These are phyloP conservation scores for Aspergillus sojae DNA, from an alignment of 2,329 filamentous ascomycete genomes.

Conservation along the genomic window DNA sequence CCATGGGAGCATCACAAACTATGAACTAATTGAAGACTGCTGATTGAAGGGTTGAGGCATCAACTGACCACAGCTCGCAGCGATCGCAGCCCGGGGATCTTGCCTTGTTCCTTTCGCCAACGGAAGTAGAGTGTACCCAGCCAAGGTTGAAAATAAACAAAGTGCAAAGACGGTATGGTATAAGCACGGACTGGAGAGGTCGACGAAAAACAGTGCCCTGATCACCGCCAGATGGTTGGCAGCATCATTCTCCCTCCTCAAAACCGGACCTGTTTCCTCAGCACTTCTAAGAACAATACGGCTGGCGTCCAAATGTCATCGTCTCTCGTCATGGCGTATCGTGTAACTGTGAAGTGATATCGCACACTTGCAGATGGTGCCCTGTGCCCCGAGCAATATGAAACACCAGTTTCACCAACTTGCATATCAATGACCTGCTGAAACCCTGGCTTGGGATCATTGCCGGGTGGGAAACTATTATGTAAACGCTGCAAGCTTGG, in stretches of 20 bases:
- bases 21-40: not conserved
- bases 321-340: not conserved
- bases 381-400: not conserved
- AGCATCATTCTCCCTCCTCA: not conserved
- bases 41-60: not conserved
- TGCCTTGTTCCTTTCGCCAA: not conserved
- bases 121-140: not conserved
- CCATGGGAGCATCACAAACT: not conserved
- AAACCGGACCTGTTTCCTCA: not conserved
- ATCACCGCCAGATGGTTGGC: not conserved
- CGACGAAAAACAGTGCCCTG: not conserved
- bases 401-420: not conserved
- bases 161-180: not conserved
- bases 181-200: not conserved
- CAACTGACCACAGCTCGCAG: not conserved
- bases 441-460: not conserved
- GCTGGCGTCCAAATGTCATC: not conserved
- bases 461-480: not conserved
- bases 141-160: not conserved
- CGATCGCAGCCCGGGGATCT: not conserved
- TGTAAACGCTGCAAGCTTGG: not conserved
- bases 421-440: not conserved
- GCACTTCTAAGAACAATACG: not conserved
- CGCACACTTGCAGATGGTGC: not conserved
- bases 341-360: not conserved